phyloP scores from a whole-genome alignment of 306 rosid genomes.

The Lathyrus oleraceus region DNA sequence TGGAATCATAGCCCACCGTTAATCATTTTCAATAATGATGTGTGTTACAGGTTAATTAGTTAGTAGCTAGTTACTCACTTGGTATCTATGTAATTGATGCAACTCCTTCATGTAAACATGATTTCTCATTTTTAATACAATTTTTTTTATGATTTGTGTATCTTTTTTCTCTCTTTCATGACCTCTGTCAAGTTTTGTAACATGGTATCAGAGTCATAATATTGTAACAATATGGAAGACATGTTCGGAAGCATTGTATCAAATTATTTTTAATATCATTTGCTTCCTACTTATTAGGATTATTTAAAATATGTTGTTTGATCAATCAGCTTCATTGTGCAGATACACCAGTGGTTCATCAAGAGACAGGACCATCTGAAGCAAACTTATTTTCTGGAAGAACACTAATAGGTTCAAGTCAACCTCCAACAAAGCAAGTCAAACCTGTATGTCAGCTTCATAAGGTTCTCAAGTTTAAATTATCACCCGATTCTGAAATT shows the following conservation, averaged over 20 bases:
- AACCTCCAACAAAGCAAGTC: constrained; percentile 59
- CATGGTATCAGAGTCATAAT: background rate
- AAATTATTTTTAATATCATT: background rate
- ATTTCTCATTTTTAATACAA: background rate
- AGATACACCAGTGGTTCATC: constrained; percentile 60
- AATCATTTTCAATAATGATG: constrained; percentile 13
- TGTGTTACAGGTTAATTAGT: background rate
- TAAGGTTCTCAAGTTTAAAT: constrained; percentile 63
- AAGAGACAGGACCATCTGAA: constrained; percentile 77
- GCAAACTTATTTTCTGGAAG: constrained; percentile 52
- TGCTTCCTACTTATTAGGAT: constrained; percentile 5
- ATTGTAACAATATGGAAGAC: background rate
- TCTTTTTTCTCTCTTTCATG: background rate
- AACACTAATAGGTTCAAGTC: constrained; percentile 62
- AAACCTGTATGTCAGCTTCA: constrained; percentile 61
- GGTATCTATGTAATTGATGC: background rate
- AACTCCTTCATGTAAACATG: background rate
- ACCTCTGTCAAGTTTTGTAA: background rate
- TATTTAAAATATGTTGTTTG: constrained; percentile 21
- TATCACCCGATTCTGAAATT: constrained; percentile 53
- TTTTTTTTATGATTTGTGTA: background rate
- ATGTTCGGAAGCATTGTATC: background rate
- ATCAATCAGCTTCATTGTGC: constrained; percentile 32
- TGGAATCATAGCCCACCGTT: constrained; percentile 1
- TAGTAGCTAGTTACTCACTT: background rate